phyloP scores from a whole-genome alignment of 345 rosid species.

The Acer yangbiense region DNA sequence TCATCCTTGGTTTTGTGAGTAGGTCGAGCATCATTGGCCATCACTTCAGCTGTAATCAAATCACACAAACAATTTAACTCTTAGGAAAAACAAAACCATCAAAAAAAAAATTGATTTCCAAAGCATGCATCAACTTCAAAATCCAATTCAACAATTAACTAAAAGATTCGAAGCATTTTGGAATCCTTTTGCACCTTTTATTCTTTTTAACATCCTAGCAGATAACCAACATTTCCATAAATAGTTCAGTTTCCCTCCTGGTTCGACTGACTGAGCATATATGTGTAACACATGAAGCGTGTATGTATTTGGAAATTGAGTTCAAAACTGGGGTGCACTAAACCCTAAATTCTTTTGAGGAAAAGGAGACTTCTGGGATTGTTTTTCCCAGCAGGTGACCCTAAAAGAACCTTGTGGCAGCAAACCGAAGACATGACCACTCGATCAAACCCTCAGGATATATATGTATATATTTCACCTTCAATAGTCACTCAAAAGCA shows the following conservation, averaged over 20 bases:
- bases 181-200: not conserved
- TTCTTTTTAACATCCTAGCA: not conserved
- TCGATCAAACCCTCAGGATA: not conserved
- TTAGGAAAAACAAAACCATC: not conserved
- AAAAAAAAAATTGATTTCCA: not conserved
- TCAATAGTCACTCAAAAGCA: conserved; percentile 1
- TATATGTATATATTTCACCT: not conserved
- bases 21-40: conserved; percentile 43
- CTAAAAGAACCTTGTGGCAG: not conserved
- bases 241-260: not conserved
- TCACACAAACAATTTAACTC: not conserved
- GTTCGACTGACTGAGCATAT: not conserved
- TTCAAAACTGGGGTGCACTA: not conserved
- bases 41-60: conserved; percentile 21
- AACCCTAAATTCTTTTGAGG: not conserved
- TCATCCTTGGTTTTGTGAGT: conserved; percentile 39
- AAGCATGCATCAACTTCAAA: not conserved
- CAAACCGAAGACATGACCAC: no score
- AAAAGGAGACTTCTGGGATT: not conserved
- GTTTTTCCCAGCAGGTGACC: not conserved
- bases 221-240: not conserved
- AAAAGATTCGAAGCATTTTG: not conserved
- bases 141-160: not conserved
- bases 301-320: no score
- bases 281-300: no score